Conservation (phyloP, 148 eudicot genomes). For the Rhododendron kiyosumense region DNA sequence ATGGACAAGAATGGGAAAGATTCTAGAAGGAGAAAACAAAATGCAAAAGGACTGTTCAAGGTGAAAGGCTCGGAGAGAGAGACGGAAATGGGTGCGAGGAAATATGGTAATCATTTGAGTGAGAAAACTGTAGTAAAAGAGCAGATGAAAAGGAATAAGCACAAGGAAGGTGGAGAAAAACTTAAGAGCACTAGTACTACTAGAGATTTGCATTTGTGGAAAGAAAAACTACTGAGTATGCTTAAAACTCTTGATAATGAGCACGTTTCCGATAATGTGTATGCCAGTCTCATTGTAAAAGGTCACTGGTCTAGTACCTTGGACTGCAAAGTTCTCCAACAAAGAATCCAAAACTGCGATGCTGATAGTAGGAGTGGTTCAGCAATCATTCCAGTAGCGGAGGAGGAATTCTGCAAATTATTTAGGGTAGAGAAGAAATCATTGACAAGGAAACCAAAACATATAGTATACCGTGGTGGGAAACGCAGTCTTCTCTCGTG, state of each 20-base stretch:
- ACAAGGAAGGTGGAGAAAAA: constrained; percentile 22
- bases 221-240: constrained; percentile 56
- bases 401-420: constrained; percentile 49
- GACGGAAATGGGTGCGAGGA: background rate
- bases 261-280: constrained; percentile 54
- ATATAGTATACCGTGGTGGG: constrained; percentile 28
- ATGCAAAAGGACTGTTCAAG: no score
- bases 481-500: constrained; percentile 68
- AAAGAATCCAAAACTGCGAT: constrained; percentile 43
- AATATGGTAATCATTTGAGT: background rate
- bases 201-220: constrained; percentile 40
- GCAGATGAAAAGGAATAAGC: background rate
- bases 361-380: constrained; percentile 18
- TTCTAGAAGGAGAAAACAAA: no score
- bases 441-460: constrained; percentile 6
- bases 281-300: constrained; percentile 56
- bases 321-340: constrained; percentile 51
- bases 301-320: constrained; percentile 74
- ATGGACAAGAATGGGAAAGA: no score
- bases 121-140: background rate
- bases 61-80: no score
- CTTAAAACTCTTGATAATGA: constrained; percentile 33
- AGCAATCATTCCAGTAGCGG: constrained; percentile 55
- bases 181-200: background rate
- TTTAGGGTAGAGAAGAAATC: constrained; percentile 39